A percentile compares a stretch with the other conserved stretches of the same genome.
These are phyloP conservation scores for Wickerhamomyces alni DNA, from an alignment of 805 yeast species.

Conservation along the genomic window DNA sequence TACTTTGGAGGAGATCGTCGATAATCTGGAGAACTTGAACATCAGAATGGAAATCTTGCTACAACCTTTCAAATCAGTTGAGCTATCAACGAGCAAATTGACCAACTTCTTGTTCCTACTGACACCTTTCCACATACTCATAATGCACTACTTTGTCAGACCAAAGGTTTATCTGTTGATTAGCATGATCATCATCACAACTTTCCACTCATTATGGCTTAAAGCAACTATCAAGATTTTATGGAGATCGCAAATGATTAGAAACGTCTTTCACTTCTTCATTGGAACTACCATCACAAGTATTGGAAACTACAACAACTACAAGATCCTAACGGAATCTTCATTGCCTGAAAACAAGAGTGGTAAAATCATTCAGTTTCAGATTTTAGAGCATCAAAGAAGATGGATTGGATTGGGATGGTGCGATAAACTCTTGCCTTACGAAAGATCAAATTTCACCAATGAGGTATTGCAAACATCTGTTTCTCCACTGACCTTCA, in stretches of 20 bases:
- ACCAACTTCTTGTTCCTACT: constrained; percentile 26
- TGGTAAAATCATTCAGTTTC: constrained; percentile 44
- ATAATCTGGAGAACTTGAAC: constrained; percentile 37
- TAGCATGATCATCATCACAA: constrained; percentile 29
- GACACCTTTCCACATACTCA: constrained; percentile 34
- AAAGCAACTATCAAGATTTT: constrained; percentile 36
- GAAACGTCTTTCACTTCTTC: constrained; percentile 31
- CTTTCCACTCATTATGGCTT: constrained; percentile 42
- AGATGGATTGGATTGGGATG: constrained; percentile 61
- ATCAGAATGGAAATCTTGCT: constrained; percentile 31
- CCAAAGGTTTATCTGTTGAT: constrained; percentile 32
- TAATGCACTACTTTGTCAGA: constrained; percentile 27
- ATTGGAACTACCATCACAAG: constrained; percentile 27
- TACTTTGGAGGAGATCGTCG: constrained; percentile 41
- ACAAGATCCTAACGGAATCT: constrained; percentile 31
- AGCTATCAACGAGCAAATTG: constrained; percentile 28
- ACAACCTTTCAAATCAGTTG: constrained; percentile 10
- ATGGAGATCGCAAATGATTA: constrained; percentile 40
- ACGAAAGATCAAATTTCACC: constrained; percentile 45
- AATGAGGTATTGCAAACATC: constrained; percentile 30
- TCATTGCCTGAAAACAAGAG: constrained; percentile 35
- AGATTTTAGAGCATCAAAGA: constrained; percentile 50
- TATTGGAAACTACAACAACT: constrained; percentile 17
- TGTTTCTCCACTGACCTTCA: constrained; percentile 30
- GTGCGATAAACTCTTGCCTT: constrained; percentile 44